Evolutionary conservation across 164 flowering plant genomes (phyloP), one percentile per base, ranked within the genome.

Genomic region (Cinnamomum chago): DNA sequence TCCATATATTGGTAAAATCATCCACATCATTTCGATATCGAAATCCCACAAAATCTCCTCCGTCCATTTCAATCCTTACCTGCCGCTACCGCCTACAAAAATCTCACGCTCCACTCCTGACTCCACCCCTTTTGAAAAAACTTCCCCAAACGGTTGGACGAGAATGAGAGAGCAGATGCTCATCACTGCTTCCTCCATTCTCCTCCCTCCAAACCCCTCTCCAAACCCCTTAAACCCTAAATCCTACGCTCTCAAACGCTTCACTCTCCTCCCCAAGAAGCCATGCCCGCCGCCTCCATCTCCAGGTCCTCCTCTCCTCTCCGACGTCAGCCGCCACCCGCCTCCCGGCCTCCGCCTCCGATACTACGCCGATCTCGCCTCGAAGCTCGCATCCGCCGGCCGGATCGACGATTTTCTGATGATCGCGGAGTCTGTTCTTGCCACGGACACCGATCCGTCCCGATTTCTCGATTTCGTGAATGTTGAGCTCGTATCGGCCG

Each of bases 311-410:
- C 6, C 30, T 40, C 67, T 65, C 62, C 67, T 55, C 73, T 58
- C n/a, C 73, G 28, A 64, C 28, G 30, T 10, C 30, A n/a, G 6
- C 23, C 24, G 14, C 65, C 25, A 14, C 50, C 22, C 70, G 70
- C 70, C 55, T 66, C 47, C 10, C n/a, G 60, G 40, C 15, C 60
- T 67, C 62, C 79, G 52, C 27, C 78, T 87, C 68, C 69, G 70
- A 2, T 79, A 86, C 83, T 79, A 83, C 74, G 85, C 91, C 24
- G 78, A 82, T 30, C 79, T 88, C 65, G 93, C 95, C 15, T 84
- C 94, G 20, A 85, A 86, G 80, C 86, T 90, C 50, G 92, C 86
- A 33, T 81, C 77, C 50, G 86, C 80, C 20, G 94, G 92, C 10
- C 84, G 87, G 69, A 77, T 91, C 65, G 82, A 83, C 3, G 93